Conservation (phyloP, 2,329 filamentous ascomycete genomes). For the Pseudocercospora musae region DNA sequence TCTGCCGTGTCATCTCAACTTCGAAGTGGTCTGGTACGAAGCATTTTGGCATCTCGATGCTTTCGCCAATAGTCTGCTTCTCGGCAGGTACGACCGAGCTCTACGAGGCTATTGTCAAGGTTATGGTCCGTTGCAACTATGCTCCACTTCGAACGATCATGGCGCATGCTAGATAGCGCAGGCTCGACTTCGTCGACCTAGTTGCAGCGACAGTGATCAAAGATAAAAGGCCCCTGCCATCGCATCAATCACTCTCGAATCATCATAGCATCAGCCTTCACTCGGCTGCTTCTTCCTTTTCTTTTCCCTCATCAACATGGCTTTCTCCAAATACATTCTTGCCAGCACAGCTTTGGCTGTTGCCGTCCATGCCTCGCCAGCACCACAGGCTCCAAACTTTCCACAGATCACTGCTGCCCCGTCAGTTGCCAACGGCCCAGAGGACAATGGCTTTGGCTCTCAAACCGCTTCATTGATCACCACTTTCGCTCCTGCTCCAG, state of each 20-base stretch:
- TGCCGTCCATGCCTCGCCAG: slow-evolving; percentile 15
- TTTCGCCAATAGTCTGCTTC: neutral
- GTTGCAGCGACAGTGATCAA: neutral
- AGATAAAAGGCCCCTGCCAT: neutral
- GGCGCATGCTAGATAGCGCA: neutral
- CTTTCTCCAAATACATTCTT: neutral
- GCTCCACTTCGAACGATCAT: neutral
- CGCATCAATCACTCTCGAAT: neutral
- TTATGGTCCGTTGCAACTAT: neutral
- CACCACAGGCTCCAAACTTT: slow-evolving; percentile 21
- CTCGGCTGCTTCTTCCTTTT: neutral
- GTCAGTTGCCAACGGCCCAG: slow-evolving; percentile 19
- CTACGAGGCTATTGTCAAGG: neutral
- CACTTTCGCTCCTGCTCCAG: slow-evolving; percentile 10
- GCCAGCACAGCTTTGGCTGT: slow-evolving; percentile 16
- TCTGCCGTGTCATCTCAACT: neutral
- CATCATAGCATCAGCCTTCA: neutral
- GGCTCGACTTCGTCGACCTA: neutral
- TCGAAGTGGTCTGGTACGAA: neutral
- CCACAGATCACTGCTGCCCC: slow-evolving; percentile 21
- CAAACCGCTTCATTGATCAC: slow-evolving; percentile 23
- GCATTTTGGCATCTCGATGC: neutral
- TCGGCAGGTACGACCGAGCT: neutral
- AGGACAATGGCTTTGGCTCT: neutral
- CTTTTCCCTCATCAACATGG: neutral